Base-by-base conservation (phyloP, 495 filamentous ascomycete species). In the Peziza echinospora region DNA sequence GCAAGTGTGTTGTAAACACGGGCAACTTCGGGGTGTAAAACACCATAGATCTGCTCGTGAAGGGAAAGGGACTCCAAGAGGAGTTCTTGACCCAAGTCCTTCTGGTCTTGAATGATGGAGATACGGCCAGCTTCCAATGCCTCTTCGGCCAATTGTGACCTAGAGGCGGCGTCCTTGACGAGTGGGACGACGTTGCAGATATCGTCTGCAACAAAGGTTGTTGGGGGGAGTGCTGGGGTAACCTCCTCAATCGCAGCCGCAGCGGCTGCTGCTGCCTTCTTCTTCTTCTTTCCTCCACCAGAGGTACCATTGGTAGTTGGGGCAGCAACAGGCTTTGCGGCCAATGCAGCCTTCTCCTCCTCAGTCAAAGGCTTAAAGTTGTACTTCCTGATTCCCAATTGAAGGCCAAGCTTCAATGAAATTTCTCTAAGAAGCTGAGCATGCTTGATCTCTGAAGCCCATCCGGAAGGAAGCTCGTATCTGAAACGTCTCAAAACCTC, bases 31-130 rank as follows among this genome's bases (percentile, higher is more conserved):
- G 91, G 84, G 60, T 99, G 91, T 21, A 99, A 71, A 34, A 94
- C 85, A 48, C 91, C 91, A 56, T 99, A 99, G 57, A 99, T 94
- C 63, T 99, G 91, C 65, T 99, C 91, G 56, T 99, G 84, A 24
- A 99, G 70, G 41, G 89, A 92, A 50, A 99, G 69, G 19, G 85
- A 93, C 61, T 99, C 91, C 41, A 96, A 68, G 28, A 99, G 73
- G 44, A 99, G 74, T 61, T 96, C 89, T 65, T 93, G 87, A 44
- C 91, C 91, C 42, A 96, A 71, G 61, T 93, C 87, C 66, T 86
- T 85, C 65, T 96, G 82, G 58, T 84, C 79, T 60, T 94, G 86
- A 62, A 83, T 76, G 56, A 99, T 77, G 30, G 86, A 93, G 56
- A 94, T 86, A 28, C 85, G 80, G 17, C 89, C 91, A 43, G 84